Percentiles rank a stretch among this genome's conserved stretches.
These are phyloP conservation scores for Poronia punctata DNA, from an alignment of 495 filamentous ascomycete species.

Conservation along the genomic window DNA sequence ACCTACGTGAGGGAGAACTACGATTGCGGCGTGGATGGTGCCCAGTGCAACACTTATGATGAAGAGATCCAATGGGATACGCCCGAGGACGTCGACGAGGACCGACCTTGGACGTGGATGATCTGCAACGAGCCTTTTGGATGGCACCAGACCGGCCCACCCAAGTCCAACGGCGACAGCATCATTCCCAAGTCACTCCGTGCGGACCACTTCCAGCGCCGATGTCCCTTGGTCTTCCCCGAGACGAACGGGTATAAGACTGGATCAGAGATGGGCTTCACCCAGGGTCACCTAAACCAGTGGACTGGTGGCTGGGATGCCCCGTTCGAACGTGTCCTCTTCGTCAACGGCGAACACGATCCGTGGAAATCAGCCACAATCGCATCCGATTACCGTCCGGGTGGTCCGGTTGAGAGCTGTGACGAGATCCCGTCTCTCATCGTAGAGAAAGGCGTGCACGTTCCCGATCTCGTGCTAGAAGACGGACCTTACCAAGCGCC, in stretches of 20 bases:
- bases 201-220: conserved; percentile 37
- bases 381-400: background rate
- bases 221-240: background rate
- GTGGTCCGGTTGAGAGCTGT: background rate
- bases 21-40: conserved; percentile 37
- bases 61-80: conserved; percentile 30
- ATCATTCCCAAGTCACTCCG: conserved; percentile 41
- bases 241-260: conserved; percentile 2
- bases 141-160: background rate
- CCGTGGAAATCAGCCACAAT: conserved; percentile 4
- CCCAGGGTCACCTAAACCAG: conserved; percentile 3
- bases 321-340: conserved; percentile 3
- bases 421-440: background rate
- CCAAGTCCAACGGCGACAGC: background rate
- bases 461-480: background rate
- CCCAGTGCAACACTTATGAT: conserved; percentile 35
- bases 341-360: conserved; percentile 8
- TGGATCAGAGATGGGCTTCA: conserved; percentile 3
- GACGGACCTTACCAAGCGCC: background rate
- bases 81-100: conserved; percentile 17
- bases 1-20: conserved; percentile 35
- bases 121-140: conserved; percentile 5
- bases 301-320: conserved; percentile 6
- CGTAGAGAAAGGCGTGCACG: background rate
- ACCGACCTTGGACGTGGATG: conserved; percentile 43